Conservation (phyloP, 139 green algal species). For the Tetraselmis chui region DNA sequence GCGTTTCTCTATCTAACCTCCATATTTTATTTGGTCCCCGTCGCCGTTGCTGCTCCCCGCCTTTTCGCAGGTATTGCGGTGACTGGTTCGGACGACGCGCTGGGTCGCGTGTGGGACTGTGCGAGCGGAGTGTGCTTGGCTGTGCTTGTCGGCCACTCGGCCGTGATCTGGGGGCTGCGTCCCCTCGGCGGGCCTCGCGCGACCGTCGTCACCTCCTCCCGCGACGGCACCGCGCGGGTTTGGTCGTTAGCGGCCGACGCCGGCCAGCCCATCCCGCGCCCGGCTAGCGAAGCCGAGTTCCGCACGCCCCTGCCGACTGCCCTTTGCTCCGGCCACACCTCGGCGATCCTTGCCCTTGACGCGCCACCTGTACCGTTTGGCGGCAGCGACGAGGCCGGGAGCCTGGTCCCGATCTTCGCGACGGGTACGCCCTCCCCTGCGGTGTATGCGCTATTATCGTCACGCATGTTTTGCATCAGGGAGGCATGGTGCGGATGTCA, state of each 20-base stretch:
- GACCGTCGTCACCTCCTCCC: not conserved
- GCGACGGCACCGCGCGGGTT: not conserved
- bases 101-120: not conserved
- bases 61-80: not conserved
- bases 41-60: no score
- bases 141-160: not conserved
- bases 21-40: no score
- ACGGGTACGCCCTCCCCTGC: no score
- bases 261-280: not conserved
- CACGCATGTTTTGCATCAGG: no score
- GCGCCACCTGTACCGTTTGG: not conserved
- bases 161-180: not conserved
- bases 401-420: not conserved
- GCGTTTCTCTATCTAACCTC: no score
- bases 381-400: no score
- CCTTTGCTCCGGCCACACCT: not conserved
- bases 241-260: not conserved
- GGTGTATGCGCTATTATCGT: no score
- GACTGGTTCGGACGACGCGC: not conserved
- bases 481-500: no score
- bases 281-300: not conserved
- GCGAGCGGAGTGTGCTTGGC: not conserved
- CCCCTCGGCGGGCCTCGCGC: not conserved
- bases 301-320: not conserved
- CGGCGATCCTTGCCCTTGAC: not conserved